Percentiles rank a stretch among this genome's conserved stretches.
Conservation (phyloP, 2,329 filamentous ascomycete species). For the Spiromastix sp. region DNA sequence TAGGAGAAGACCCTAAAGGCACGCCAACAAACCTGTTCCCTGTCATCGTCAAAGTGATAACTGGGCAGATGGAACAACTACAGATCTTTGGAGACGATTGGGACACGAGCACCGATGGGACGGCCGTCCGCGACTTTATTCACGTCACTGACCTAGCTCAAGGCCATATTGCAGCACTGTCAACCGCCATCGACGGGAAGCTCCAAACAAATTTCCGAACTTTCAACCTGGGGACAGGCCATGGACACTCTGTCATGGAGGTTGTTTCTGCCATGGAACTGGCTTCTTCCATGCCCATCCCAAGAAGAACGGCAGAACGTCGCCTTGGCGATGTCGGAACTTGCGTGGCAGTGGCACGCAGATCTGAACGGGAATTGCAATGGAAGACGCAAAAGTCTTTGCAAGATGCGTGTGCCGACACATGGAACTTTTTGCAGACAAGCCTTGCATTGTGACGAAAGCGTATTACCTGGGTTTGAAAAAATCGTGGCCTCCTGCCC, state of each 20-base stretch:
- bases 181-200: slow-evolving; percentile 23
- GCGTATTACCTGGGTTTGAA: too few species aligned
- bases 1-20: slow-evolving; percentile 54
- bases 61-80: slow-evolving; percentile 43
- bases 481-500: too few species aligned
- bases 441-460: slow-evolving; percentile 9
- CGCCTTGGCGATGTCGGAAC: slow-evolving; percentile 30
- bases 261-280: slow-evolving; percentile 29
- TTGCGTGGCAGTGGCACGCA: slow-evolving; percentile 27
- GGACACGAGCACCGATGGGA: slow-evolving; percentile 55
- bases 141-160: slow-evolving; percentile 56
- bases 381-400: slow-evolving; percentile 30
- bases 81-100: slow-evolving; percentile 56
- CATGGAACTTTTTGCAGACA: slow-evolving; percentile 27
- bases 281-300: slow-evolving; percentile 25
- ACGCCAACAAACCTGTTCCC: slow-evolving; percentile 56
- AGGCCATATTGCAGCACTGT: slow-evolving; percentile 51
- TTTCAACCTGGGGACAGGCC: slow-evolving; percentile 31
- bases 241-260: slow-evolving; percentile 28
- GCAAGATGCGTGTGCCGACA: slow-evolving; percentile 27
- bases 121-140: slow-evolving; percentile 57
- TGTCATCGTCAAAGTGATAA: slow-evolving; percentile 52
- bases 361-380: slow-evolving; percentile 44
- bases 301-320: slow-evolving; percentile 22
- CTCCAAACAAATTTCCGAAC: slow-evolving; percentile 31